Percentiles rank a stretch among this genome's conserved stretches.
Conservation (phyloP, 148 eudicot genomes). For the Rhododendron ovatum region DNA sequence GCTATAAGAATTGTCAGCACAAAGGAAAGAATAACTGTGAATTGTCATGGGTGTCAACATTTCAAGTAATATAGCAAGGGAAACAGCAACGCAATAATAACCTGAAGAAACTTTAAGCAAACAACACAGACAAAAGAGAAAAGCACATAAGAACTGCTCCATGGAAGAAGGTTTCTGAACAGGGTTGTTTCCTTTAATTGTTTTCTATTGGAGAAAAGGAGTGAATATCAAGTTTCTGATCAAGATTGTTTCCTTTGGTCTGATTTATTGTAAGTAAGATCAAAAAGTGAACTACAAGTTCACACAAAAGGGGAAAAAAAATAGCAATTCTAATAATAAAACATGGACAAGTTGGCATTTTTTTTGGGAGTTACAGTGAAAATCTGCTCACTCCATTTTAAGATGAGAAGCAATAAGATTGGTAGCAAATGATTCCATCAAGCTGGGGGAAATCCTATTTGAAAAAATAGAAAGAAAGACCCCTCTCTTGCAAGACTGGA, state of each 20-base stretch:
- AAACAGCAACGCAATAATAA: background rate
- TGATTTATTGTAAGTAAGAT: background rate
- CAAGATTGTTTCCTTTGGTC: background rate
- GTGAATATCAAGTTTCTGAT: background rate
- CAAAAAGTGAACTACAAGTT: background rate
- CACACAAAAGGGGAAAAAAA: background rate
- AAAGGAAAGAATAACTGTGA: background rate
- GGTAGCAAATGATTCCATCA: background rate
- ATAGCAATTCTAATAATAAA: background rate
- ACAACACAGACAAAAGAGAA: background rate
- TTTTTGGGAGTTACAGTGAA: background rate
- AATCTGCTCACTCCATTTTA: background rate
- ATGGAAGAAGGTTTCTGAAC: background rate
- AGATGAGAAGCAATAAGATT: background rate
- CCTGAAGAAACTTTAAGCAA: background rate
- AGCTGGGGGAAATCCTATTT: background rate
- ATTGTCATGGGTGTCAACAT: background rate
- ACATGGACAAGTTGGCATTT: background rate
- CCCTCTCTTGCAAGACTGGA: background rate
- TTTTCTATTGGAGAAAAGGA: background rate
- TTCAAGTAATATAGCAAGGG: background rate
- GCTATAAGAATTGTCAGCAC: slow-evolving; percentile 7
- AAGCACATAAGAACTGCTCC: background rate
- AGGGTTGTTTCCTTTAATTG: background rate
- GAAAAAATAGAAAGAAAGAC: background rate